Base-by-base conservation (phyloP, 1,284 basidiomycete genomes). In the Cutaneotrichosporon arboriforme region DNA sequence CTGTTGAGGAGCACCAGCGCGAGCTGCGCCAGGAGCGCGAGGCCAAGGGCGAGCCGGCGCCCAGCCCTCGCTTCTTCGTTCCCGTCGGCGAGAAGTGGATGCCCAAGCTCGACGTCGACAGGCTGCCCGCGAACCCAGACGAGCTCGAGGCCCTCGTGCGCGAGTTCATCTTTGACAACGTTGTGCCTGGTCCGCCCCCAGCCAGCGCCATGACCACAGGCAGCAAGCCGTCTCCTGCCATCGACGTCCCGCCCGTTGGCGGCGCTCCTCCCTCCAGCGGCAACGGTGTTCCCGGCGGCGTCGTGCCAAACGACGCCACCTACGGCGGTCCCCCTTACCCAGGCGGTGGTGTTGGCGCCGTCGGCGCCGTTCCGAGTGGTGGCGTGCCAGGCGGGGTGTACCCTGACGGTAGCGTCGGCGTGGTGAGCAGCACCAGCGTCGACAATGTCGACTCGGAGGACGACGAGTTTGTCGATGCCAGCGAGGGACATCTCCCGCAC, bases 1-100 rank as follows among this genome's bases (percentile, higher is more conserved):
- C 81, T 13, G 90, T 99, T 2, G 94, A 99, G 77, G 92, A 97
- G 65, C 84, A 84, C 26, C 94, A 98, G 74, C 81, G 94, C 47
- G 88, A 93, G 62, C 75, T 83, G 45, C 84, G 88, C n/a, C 82
- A 81, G 62, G 77, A 78, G 69, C 80, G 89, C 54, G 92, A 96
- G 55, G 88, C 76, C 9, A 85, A 86, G 3, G 79, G 83, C 56
- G 78, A 78, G 58, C 46, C 54, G 2, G 47, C 63, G 10, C 84
- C 82, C 65, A 76, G 81, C 20, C 83, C 90, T 33, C 79, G 86
- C 55, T 98, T 88, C 79, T 99, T 99, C 75, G 81, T 84, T 66
- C 77, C 81, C 61, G 76, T 76, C 36, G 82, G 81, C 46, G 83
- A 88, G 14, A 81, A 84, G 65, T 96, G 88, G 86, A 78, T 82